Evolutionary conservation across 2,329 filamentous ascomycete genomes (phyloP).

Genomic region (Alternaria sp.): DNA sequence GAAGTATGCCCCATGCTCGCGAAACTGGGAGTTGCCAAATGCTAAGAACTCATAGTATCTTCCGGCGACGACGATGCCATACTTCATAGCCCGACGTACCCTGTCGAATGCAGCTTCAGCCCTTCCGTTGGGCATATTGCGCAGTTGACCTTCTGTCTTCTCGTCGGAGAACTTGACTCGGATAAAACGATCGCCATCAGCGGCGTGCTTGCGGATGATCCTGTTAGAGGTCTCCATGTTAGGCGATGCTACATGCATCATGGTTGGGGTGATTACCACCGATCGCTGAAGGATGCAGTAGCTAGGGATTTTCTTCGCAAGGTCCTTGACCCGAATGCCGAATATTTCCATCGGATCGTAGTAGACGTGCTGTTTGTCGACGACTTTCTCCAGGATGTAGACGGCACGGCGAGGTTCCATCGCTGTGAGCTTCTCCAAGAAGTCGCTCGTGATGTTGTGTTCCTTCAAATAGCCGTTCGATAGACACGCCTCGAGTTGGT

Average conservation of each 20-base stretch:
- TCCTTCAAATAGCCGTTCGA: slow-evolving; percentile 80
- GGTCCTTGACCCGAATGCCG: slow-evolving; percentile 48
- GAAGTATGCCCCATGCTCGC: slow-evolving; percentile 91
- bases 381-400: slow-evolving; percentile 75
- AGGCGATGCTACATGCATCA: slow-evolving; percentile 78
- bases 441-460: slow-evolving; percentile 71
- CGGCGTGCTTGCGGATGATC: slow-evolving; percentile 74
- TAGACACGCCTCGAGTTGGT: slow-evolving; percentile 93
- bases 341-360: slow-evolving; percentile 79
- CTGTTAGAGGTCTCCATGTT: slow-evolving; percentile 86
- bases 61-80: slow-evolving; percentile 83
- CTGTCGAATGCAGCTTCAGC: slow-evolving; percentile 71
- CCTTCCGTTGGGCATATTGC: slow-evolving; percentile 37
- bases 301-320: slow-evolving; percentile 61
- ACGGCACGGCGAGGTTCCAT: slow-evolving; percentile 63
- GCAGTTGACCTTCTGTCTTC: slow-evolving; percentile 56
- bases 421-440: slow-evolving; percentile 66
- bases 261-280: slow-evolving; percentile 82
- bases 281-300: slow-evolving; percentile 80
- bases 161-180: slow-evolving; percentile 92
- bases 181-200: slow-evolving; percentile 79
- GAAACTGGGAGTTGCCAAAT: slow-evolving; percentile 93
- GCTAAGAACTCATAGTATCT: slow-evolving; percentile 88
- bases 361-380: slow-evolving; percentile 66
- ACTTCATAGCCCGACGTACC: slow-evolving; percentile 71